Base-by-base conservation (phyloP, 306 rosid genomes). In the Leucaena leucocephala region DNA sequence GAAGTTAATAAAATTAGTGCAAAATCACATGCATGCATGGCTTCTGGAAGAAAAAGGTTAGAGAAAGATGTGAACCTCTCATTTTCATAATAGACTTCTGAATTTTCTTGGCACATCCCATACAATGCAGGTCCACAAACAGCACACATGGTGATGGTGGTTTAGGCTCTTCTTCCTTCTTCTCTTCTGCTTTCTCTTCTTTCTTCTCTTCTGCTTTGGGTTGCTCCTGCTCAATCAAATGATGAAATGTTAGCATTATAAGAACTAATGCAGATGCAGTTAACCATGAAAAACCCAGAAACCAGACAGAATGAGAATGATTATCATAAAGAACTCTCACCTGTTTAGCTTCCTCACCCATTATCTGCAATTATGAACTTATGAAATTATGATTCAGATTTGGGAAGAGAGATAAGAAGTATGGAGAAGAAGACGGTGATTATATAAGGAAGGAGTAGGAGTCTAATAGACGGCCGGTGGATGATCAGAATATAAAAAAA, bases 61-160 rank as follows among this genome's bases (percentile, higher is more conserved):
- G 11, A 27, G 66, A 34, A 39, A 59, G 16, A 46, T 77, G 38
- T 44, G 21, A 38, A 92, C 97, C 98, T 90, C 86, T 89, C 45
- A 85, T 86, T 84, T 84, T 90, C 90, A 86, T 85, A 15, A 91
- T 77, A 33, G 84, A 84, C 82, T 87, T 91, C 71, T 94, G 89
- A 78, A 91, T 91, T 79, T 94, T 94, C 94, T 89, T 94, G 22
- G 97, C 93, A 64, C 96, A 94, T 13, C 98, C 97, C 40, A 81
- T 81, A 81, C 98, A 94, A 84, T 94, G 98, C 84, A 94, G 88
- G 91, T 94, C 90, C 58, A 94, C 89, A 81, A 69, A 82, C 78
- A 94, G 71, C 64, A 94, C 91, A 76, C 88, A 85, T 2, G 92
- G 90, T 64, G 90, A 55, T 68, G 88, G 89, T 58, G 96, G 90